A percentile compares a stretch with the other conserved stretches of the same genome.
phyloP scores from a whole-genome alignment of 495 filamentous ascomycete genomes.

The Penicillium bialowiezense region DNA sequence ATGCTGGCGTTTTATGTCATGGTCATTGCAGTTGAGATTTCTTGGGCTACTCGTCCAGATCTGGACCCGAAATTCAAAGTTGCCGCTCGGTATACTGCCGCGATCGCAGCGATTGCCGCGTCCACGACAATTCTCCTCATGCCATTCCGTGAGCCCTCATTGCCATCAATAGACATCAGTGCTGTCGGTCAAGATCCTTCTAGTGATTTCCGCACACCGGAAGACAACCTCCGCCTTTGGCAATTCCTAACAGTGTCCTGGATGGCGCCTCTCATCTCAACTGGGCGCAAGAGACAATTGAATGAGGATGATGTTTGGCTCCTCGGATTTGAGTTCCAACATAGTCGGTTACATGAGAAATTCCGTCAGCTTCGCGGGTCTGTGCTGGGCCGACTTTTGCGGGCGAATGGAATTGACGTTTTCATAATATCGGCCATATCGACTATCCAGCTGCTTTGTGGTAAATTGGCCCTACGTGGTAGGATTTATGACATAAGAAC shows the following conservation, averaged over 20 bases:
- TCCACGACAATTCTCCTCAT: conserved; percentile 61
- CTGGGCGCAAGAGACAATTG: conserved; percentile 59
- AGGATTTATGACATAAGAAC: not conserved
- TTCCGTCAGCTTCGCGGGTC: conserved; percentile 73
- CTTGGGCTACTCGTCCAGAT: conserved; percentile 28
- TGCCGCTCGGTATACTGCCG: conserved; percentile 38
- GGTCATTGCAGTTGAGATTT: conserved; percentile 40
- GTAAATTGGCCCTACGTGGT: conserved; percentile 24
- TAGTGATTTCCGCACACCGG: conserved; percentile 66
- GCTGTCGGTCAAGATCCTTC: conserved; percentile 55
- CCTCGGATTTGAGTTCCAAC: conserved; percentile 73
- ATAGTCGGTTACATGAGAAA: conserved; percentile 62
- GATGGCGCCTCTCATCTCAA: conserved; percentile 69
- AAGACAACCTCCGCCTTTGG: conserved; percentile 75
- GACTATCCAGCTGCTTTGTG: conserved; percentile 58
- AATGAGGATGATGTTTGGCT: conserved; percentile 78
- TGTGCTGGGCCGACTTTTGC: conserved; percentile 62
- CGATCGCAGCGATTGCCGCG: conserved; percentile 37
- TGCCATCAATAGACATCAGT: conserved; percentile 62
- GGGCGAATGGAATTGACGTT: conserved; percentile 74
- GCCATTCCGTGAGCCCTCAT: conserved; percentile 63
- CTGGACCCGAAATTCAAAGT: conserved; percentile 23
- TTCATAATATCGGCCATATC: conserved; percentile 61
- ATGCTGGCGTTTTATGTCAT: conserved; percentile 32
- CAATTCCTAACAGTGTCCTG: conserved; percentile 82